A percentile compares a stretch with the other conserved stretches of the same genome.
Conservation (phyloP, 768 basidiomycete genomes). For the Pisolithus albus region DNA sequence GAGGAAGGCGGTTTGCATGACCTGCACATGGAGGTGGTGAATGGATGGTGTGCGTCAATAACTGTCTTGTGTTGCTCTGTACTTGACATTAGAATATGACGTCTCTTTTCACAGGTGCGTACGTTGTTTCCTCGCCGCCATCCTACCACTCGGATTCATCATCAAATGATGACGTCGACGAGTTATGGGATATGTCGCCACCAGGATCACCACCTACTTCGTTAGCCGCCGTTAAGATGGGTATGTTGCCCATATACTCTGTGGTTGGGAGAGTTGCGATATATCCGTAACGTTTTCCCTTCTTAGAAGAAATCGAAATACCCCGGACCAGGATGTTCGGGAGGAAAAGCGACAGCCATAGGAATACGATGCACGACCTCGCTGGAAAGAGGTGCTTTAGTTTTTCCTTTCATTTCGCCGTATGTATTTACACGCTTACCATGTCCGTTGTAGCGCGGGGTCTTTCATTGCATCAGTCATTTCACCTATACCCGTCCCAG, state of each 20-base stretch:
- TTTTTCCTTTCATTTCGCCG: conserved; percentile 12
- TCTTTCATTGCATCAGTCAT: conserved; percentile 29
- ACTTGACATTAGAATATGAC: background rate
- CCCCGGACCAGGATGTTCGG: conserved; percentile 47
- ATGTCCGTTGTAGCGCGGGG: conserved; percentile 20
- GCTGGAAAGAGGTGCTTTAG: background rate
- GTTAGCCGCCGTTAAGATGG: conserved; percentile 42
- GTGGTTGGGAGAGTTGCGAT: background rate
- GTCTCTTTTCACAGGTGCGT: conserved; percentile 13
- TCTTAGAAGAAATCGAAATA: conserved; percentile 45
- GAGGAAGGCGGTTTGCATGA: conserved; percentile 39
- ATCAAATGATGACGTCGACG: conserved; percentile 42
- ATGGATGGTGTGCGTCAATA: conserved; percentile 56
- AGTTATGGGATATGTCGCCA: conserved; percentile 47
- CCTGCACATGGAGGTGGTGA: conserved; percentile 50
- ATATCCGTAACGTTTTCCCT: conserved; percentile 1
- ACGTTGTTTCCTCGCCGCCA: conserved; percentile 38
- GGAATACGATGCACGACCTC: background rate
- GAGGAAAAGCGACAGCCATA: conserved; percentile 13
- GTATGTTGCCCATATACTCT: conserved; percentile 23
- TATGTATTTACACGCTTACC: conserved; percentile 20
- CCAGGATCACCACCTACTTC: conserved; percentile 35
- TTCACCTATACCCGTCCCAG: conserved; percentile 24
- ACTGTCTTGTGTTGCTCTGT: conserved; percentile 20
- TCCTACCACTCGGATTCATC: conserved; percentile 31